Evolutionary conservation across 2,329 filamentous ascomycete genomes (phyloP), one percentile per base, ranked within the genome.

Genomic region (Arthrobotrys megalospora): DNA sequence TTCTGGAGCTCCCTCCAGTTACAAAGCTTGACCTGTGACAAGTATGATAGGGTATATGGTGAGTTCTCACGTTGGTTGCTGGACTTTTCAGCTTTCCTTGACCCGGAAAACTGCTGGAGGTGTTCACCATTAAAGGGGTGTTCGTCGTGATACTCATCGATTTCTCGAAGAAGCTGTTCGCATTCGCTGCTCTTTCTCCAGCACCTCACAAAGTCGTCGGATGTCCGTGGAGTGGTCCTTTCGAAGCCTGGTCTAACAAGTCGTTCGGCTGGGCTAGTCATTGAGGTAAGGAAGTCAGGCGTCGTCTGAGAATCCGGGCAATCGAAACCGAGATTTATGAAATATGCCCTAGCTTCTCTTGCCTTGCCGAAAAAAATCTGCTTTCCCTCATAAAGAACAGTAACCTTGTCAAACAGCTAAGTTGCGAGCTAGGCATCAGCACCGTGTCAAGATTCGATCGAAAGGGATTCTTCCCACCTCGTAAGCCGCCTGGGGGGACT

Each of bases 251-350:
- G 82, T 47, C 86, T 86, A 16, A 90, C 83, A 36, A 88, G 85
- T 36, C 90, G 86, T 76, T 90, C 90, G 68, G 89, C 85, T 1
- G 87, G 85, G 50, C 89, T 88, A 6, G 90, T 93, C 82, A 94
- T 90, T 1, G 91, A 93, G 0, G 92, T 94, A 38, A 94, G 84
- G 84, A 94, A 95, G 83, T 95, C 92, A 3, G 90, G 82, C 0
- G 82, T 83, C 1, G 83, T 83, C 48, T 83, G 82, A 8, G 50
- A 88, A 21, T 89, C 87, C 0, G 92, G 91, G 81, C 91, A 93
- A 14, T 89, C 86, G 80, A 93, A 94, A 0, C 92, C 92, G 41
- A 94, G 86, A n/a, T 88, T 85, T 58, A 90, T 84, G 80, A 94
- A 94, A 82, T 92, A 94, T 32, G 86, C 83, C 82, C 89, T 91